A percentile compares a stretch with the other conserved stretches of the same genome.
Conservation (phyloP, 148 eudicot species). For the Chenopodium suecicum region DNA sequence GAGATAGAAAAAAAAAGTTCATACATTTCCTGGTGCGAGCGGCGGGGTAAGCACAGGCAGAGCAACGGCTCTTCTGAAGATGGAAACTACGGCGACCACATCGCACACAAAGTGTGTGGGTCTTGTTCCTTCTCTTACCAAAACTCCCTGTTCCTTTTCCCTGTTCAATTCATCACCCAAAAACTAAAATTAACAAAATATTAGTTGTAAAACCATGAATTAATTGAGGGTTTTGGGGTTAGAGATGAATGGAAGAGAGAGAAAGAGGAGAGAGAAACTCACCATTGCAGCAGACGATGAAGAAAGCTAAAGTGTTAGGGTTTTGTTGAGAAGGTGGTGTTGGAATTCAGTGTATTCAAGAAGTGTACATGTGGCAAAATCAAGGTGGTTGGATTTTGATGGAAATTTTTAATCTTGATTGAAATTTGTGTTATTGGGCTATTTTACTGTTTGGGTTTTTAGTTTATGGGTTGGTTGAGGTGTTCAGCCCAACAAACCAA, state of each 20-base stretch:
- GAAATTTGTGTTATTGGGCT: too few species aligned
- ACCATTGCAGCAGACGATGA: constrained; percentile 15
- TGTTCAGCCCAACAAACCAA: too few species aligned
- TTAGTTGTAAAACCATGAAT: background rate
- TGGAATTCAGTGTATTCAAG: too few species aligned
- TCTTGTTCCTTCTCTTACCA: constrained; percentile 93
- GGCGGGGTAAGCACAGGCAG: constrained; percentile 84
- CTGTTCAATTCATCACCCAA: constrained; percentile 14
- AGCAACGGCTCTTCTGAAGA: constrained; percentile 86
- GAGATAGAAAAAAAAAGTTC: background rate
- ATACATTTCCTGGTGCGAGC: constrained; percentile 78
- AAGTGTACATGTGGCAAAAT: too few species aligned
- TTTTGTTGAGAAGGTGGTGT: background rate
- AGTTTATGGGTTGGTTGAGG: too few species aligned
- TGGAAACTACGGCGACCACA: constrained; percentile 93
- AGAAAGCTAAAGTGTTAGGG: background rate
- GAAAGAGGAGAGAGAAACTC: background rate
- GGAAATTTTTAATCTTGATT: too few species aligned
- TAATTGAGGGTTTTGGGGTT: background rate
- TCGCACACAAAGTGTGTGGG: constrained; percentile 82
- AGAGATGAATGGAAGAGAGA: background rate
- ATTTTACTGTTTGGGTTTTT: too few species aligned
- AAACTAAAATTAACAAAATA: background rate
- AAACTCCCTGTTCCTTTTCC: constrained; percentile 84
- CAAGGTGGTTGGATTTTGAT: too few species aligned